phyloP scores from a whole-genome alignment of 192 early-diverging fungal genomes.

The Umbelopsis isabellina region DNA sequence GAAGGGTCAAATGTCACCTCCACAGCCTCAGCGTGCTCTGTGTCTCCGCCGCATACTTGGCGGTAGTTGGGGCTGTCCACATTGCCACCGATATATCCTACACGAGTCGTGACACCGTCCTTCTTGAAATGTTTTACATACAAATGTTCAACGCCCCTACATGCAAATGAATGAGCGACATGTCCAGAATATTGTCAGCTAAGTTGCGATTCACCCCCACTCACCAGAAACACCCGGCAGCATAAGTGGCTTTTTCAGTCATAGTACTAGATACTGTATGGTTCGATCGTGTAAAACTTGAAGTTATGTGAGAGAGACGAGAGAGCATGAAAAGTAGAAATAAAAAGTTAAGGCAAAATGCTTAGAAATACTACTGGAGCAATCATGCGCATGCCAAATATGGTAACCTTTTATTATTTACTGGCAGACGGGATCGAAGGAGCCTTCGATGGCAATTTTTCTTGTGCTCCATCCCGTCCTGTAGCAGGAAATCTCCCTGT shows the following conservation, averaged over 20 bases:
- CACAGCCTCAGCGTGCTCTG: conserved; percentile 85
- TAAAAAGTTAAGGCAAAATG: too few species aligned
- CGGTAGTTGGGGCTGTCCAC: conserved; percentile 49
- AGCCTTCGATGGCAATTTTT: not conserved
- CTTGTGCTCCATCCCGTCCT: not conserved
- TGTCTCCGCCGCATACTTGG: conserved; percentile 70
- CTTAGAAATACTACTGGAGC: too few species aligned
- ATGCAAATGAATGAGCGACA: not conserved
- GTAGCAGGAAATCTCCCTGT: conserved; percentile 26
- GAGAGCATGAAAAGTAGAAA: not conserved
- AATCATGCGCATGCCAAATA: too few species aligned
- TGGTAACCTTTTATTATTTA: too few species aligned
- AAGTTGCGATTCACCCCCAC: not conserved
- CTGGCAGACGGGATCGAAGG: not conserved
- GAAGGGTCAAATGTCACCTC: conserved; percentile 76
- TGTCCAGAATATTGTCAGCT: not conserved
- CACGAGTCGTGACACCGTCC: conserved; percentile 45
- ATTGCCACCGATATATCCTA: conserved; percentile 61
- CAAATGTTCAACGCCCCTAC: conserved; percentile 62
- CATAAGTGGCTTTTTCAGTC: conserved; percentile 77
- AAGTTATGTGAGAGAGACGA: conserved; percentile 3
- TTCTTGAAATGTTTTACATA: conserved; percentile 55
- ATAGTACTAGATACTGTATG: conserved; percentile 21
- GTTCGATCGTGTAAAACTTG: not conserved
- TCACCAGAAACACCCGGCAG: conserved; percentile 94